Evolutionary conservation across 345 rosid genomes (phyloP), one percentile per base, ranked within the genome.

Genomic region (Diplotaxis tenuifolia): DNA sequence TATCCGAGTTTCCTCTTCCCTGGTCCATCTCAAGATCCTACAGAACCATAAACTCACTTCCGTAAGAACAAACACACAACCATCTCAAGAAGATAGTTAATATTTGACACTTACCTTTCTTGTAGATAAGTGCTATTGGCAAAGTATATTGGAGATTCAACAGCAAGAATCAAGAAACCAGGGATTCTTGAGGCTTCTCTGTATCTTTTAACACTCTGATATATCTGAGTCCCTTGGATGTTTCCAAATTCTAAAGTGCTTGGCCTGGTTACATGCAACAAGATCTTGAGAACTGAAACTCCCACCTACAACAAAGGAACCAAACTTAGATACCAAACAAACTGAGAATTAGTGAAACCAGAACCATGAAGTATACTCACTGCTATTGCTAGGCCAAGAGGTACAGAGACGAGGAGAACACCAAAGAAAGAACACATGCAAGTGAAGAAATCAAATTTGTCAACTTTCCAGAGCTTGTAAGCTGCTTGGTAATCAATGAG

Each of bases 401-500:
- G 96, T 32, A 95, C 99, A 25, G 99, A 95, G 68, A 95, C 82
- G 83, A 92, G 88, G 69, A 95, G 96, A 31, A 95, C 98, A 0
- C 99, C 99, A n/a, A 95, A 82, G 83, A 95, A 95, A 78, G 99
- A 87, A 73, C 85, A 86, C 65, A 86, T 2, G 50, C 98, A 92
- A 65, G 98, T 89, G 55, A 95, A 18, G 82, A 95, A 95, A 78
- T 95, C 99, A 14, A 95, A 91, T 73, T 95, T 92, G 82, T 95
- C 98, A 10, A 95, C 91, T 79, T 92, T 95, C 96, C 97, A 95
- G 58, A 92, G 63, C 58, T 61, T 78, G 73, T 71, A 75, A 23
- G 94, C 97, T 1, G 88, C 86, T 67, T 75, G 84, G 74, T 86
- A 87, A 75, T 95, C 97, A 4, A 95, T 88, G 45, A 95, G 91